Base-by-base conservation (phyloP, 768 basidiomycete genomes). In the Hericium coralloides region DNA sequence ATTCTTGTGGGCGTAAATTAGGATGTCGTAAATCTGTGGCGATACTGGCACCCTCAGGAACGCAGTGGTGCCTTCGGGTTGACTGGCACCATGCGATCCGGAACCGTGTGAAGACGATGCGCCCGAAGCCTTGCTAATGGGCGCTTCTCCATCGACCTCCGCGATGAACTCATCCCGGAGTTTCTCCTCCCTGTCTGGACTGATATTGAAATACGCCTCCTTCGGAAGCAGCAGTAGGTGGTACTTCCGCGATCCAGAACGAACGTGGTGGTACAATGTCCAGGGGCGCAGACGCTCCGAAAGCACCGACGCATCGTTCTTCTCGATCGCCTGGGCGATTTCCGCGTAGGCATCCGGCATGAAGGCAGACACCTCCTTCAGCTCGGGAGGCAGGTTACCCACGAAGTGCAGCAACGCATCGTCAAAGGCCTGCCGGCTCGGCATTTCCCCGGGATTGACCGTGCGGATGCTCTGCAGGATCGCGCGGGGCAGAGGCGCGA, bases 31-130 rank as follows among this genome's bases (percentile, higher is more conserved):
- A 60, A 87, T 78, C 64, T 87, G 85, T 22, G 76, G 72, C 54
- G 80, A 79, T 52, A 85, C 84, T 10, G 85, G 85, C 50, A 87
- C 68, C 56, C 82, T 74, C 61, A 87, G 81, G 65, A 83, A 87
- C 25, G 76, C 71, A 48, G 66, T 73, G 61, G 64, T 67, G 59
- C 62, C 67, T 60, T 68, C 73, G 61, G 65, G 62, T 43, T 55
- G 64, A 52, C 59, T 67, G 62, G 58, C 60, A 54, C 67, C 54
- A 50, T 57, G 56, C 23, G 53, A 51, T 36, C 55, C 57, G 26
- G n/a, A 51, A 38, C 48, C 22, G 47, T 25, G 37, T 17, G 37
- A 23, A 36, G 20, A 43, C 12, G 53, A 15, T 26, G 53, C 38
- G 26, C 49, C 26, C 2, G 59, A 51, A 15, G 58, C 18, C 52